Conservation (phyloP, 768 basidiomycete genomes). For the Suillus variegatus region DNA sequence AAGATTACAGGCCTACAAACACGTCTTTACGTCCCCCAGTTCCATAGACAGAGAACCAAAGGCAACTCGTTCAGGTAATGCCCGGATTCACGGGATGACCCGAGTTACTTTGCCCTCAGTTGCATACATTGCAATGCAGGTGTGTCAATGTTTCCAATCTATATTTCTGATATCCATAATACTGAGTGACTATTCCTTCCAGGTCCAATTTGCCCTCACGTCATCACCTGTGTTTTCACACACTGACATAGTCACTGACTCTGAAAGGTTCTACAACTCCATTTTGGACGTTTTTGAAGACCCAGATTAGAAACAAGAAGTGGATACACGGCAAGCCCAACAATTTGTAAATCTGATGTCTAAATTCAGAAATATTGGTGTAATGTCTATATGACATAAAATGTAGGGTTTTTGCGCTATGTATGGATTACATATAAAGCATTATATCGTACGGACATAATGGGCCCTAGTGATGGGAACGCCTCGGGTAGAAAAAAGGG, state of each 20-base stretch:
- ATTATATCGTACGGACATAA: no score
- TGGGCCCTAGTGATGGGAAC: no score
- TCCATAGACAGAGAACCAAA: conserved; percentile 29
- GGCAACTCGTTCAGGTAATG: conserved; percentile 27
- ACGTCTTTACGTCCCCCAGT: conserved; percentile 34
- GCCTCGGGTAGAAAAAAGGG: no score
- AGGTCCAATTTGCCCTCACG: conserved; percentile 20
- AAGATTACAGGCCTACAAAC: conserved; percentile 23
- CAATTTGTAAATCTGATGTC: no score
- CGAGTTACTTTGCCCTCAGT: conserved; percentile 18
- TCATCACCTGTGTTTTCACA: conserved; percentile 19
- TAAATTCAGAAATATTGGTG: no score
- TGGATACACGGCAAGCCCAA: no score
- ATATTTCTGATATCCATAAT: neutral
- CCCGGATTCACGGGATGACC: conserved; percentile 19
- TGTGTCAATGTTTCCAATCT: neutral
- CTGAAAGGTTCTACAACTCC: conserved; percentile 24
- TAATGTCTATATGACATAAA: no score
- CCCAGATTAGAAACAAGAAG: conserved; percentile 21
- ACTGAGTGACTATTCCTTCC: neutral
- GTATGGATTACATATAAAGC: no score
- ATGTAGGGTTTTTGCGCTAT: no score
- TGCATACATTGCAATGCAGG: conserved; percentile 24
- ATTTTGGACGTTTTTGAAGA: conserved; percentile 24
- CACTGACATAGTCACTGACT: conserved; percentile 24